Conservation (phyloP, 768 basidiomycete genomes). For the Collybiopsis confluens region DNA sequence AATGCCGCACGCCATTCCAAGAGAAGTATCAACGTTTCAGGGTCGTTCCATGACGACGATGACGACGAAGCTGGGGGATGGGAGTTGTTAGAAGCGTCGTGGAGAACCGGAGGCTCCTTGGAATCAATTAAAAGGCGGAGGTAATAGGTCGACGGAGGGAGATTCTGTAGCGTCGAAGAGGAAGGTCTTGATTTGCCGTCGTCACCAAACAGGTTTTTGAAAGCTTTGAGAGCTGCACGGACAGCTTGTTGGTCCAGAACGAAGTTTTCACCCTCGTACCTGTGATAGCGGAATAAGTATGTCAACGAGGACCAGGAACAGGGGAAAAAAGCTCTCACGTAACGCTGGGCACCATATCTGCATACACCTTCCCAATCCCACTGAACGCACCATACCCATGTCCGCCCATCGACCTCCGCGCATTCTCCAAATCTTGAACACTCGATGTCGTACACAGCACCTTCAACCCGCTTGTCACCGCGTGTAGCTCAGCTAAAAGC, state of each 20-base stretch:
- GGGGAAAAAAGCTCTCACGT: conserved; percentile 42
- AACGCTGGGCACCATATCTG: conserved; percentile 58
- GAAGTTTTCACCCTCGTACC: conserved; percentile 78
- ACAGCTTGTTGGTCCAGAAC: conserved; percentile 74
- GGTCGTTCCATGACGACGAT: too few relatives aligned
- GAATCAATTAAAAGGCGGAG: too few relatives aligned
- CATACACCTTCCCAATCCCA: conserved; percentile 62
- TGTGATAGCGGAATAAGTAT: conserved; percentile 18
- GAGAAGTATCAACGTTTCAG: too few relatives aligned
- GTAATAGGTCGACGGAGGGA: conserved; percentile 49
- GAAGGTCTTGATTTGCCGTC: background rate
- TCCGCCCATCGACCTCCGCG: conserved; percentile 70
- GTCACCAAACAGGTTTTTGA: conserved; percentile 23
- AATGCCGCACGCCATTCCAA: too few relatives aligned
- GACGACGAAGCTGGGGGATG: too few relatives aligned
- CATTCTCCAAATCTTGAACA: conserved; percentile 57
- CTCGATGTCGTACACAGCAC: conserved; percentile 48
- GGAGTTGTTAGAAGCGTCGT: too few relatives aligned
- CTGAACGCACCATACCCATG: conserved; percentile 72
- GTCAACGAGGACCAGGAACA: background rate
- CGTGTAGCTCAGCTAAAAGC: conserved; percentile 69
- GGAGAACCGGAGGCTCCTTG: too few relatives aligned
- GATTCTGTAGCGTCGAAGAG: conserved; percentile 10
- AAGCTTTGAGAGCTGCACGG: conserved; percentile 64
- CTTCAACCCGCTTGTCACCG: conserved; percentile 67